These are phyloP conservation scores for Teunomyces kruisii DNA, from an alignment of 805 yeast species.

Conservation along the genomic window DNA sequence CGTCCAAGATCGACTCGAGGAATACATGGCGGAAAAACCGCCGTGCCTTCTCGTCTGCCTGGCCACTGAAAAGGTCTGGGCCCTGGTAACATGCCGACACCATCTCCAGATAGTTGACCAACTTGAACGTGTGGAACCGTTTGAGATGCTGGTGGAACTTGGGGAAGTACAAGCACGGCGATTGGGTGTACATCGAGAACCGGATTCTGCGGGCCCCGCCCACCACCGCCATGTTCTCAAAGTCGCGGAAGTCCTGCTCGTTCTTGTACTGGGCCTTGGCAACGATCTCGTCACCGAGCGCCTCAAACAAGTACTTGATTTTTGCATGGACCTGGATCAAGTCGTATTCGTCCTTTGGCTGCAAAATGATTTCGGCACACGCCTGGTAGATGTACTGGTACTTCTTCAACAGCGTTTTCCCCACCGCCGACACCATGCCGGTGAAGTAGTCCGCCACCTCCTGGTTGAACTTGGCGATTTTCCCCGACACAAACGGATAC, in stretches of 20 bases:
- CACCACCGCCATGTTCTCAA: slow-evolving; percentile 20
- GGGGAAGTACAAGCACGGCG: slow-evolving; percentile 26
- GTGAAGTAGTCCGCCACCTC: neutral
- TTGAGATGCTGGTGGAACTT: slow-evolving; percentile 20
- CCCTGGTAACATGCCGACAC: slow-evolving; percentile 8
- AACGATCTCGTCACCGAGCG: neutral
- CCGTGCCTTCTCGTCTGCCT: neutral
- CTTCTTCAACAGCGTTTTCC: neutral
- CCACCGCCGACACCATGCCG: neutral
- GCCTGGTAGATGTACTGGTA: neutral
- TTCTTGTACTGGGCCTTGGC: neutral
- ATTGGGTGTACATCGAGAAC: slow-evolving; percentile 18
- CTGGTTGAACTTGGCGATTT: neutral
- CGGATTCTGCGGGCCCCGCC: slow-evolving; percentile 9
- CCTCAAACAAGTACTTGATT: neutral
- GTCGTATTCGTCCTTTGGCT: neutral
- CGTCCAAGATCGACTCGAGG: slow-evolving; percentile 4
- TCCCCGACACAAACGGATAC: neutral
- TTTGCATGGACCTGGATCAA: neutral
- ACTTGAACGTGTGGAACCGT: neutral
- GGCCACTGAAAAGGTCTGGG: slow-evolving; percentile 7
- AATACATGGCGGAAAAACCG: slow-evolving; percentile 7
- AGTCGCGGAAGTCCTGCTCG: slow-evolving; percentile 11
- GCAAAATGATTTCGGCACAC: neutral
- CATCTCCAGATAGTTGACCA: slow-evolving; percentile 6